These are phyloP conservation scores for Ophiocordyceps robertsii DNA, from an alignment of 2,329 filamentous ascomycete species.

Conservation along the genomic window DNA sequence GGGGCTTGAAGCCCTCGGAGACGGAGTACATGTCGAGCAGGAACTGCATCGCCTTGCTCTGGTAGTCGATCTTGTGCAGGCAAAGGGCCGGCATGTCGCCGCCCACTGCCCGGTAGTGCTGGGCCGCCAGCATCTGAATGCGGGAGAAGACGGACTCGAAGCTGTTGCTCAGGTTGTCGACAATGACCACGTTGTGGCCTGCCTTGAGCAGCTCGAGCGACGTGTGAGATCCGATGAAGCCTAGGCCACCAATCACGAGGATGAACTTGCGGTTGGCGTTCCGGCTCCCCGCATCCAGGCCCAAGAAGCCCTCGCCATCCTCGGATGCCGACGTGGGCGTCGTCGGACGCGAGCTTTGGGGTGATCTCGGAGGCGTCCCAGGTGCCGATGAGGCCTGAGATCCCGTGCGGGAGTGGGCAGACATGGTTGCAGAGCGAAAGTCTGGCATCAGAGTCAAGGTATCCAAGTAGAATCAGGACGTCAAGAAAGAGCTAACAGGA, in stretches of 20 bases:
- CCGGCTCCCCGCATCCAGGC: not conserved
- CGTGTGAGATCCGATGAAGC: conserved; percentile 43
- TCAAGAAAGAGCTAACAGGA: no score
- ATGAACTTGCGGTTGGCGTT: conserved; percentile 14
- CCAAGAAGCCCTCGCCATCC: not conserved
- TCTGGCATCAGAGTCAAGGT: not conserved
- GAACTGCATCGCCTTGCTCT: conserved; percentile 21
- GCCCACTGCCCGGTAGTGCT: conserved; percentile 11
- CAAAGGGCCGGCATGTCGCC: conserved; percentile 13
- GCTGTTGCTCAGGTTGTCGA: conserved; percentile 32
- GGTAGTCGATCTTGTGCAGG: conserved; percentile 25
- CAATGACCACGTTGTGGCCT: conserved; percentile 37
- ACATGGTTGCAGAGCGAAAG: not conserved
- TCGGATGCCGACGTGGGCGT: conserved; percentile 3
- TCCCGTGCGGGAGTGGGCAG: not conserved
- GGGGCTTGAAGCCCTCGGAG: not conserved
- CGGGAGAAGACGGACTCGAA: conserved; percentile 13
- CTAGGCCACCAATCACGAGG: conserved; percentile 38
- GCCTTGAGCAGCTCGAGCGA: conserved; percentile 38
- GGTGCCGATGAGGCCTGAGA: not conserved
- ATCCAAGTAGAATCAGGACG: not conserved
- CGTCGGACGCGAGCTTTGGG: conserved; percentile 5
- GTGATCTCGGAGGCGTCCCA: not conserved
- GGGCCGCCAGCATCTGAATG: conserved; percentile 10
- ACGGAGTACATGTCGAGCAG: conserved; percentile 21